phyloP scores from a whole-genome alignment of 169 alveolate genomes.

The Eimeria brunetti region DNA sequence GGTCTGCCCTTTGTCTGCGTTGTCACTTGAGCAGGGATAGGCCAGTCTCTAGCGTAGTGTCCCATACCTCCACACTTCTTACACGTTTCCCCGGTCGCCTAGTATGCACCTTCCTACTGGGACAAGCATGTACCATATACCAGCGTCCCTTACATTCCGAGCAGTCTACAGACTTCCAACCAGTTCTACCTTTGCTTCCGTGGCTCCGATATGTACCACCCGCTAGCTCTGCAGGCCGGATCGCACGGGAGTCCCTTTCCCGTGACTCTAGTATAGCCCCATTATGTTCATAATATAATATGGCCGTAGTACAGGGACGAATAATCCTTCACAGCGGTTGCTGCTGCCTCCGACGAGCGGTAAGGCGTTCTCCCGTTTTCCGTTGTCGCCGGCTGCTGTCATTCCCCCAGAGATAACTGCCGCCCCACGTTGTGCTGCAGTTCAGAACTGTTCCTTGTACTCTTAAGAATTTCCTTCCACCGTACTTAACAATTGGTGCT shows the following conservation, averaged over 20 bases:
- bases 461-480: not conserved
- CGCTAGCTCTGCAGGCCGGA: no score
- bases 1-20: no score
- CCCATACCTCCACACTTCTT: conserved; percentile 16
- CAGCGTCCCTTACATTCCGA: no score
- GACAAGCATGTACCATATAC: no score
- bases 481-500: not conserved
- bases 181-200: no score
- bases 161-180: no score
- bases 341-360: not conserved
- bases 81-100: not conserved
- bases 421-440: not conserved
- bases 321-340: not conserved
- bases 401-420: not conserved
- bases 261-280: no score
- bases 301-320: no score
- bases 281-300: no score
- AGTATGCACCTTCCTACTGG: no score
- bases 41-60: conserved; percentile 17
- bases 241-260: no score
- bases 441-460: not conserved
- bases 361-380: not conserved
- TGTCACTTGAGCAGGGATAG: not conserved
- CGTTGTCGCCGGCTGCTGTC: not conserved
- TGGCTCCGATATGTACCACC: no score